These are phyloP conservation scores for Nannochloris sp. DNA, from an alignment of 139 green algal genomes.

Conservation along the genomic window DNA sequence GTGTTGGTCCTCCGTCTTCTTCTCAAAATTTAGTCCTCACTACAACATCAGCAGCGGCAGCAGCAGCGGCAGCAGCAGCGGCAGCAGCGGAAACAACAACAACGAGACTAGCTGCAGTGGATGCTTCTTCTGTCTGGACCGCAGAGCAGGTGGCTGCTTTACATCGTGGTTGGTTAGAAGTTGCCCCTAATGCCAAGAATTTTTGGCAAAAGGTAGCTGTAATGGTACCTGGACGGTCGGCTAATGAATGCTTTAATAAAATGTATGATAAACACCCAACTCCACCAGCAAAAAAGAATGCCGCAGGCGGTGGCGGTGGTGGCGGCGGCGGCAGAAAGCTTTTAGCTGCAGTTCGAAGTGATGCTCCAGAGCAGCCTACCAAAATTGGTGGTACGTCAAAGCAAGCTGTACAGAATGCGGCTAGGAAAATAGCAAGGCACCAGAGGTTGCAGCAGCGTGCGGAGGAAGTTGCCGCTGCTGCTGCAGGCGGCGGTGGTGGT, in stretches of 20 bases:
- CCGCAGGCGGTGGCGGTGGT: not conserved
- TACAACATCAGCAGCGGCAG: not conserved
- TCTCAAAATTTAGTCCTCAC: not conserved
- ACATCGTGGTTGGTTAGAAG: not conserved
- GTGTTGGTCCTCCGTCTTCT: not conserved
- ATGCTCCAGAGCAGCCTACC: too few species aligned
- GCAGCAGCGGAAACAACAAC: not conserved
- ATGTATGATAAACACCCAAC: constrained; percentile 4
- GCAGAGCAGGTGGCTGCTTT: constrained; percentile 1
- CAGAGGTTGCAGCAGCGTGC: not conserved
- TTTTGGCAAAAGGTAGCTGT: constrained; percentile 11
- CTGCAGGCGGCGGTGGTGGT: not conserved
- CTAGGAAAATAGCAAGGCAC: not conserved
- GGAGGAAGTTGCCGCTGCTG: not conserved
- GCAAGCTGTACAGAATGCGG: not conserved
- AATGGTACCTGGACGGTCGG: not conserved
- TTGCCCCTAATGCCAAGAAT: constrained; percentile 7
- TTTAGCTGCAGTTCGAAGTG: not conserved
- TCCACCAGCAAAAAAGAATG: not conserved
- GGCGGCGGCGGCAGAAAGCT: too few species aligned
- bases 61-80: not conserved
- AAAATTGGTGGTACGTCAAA: not conserved
- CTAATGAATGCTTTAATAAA: constrained; percentile 7
- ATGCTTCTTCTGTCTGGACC: constrained; percentile 2
- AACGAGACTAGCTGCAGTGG: too few species aligned